phyloP scores from a whole-genome alignment of 2,329 filamentous ascomycete species.

The Beauveria pseudobassiana region DNA sequence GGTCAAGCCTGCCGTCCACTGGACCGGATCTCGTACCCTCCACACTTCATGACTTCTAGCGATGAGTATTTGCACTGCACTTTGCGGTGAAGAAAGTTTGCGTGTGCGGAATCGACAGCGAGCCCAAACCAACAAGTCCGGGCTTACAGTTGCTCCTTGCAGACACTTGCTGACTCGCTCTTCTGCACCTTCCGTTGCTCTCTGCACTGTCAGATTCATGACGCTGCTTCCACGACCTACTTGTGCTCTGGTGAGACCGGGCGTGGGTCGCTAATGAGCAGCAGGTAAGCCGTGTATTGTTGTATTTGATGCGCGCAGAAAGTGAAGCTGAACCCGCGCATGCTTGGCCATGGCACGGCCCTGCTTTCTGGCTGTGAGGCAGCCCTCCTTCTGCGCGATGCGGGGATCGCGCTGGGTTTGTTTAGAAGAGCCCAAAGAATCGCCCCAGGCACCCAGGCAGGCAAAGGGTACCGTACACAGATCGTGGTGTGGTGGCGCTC shows the following conservation, averaged over 20 bases:
- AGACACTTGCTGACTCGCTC: neutral
- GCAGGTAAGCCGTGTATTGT: too few relatives aligned
- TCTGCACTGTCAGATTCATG: neutral
- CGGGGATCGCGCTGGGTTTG: neutral
- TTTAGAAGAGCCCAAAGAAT: neutral
- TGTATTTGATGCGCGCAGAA: neutral
- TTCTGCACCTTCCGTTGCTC: neutral
- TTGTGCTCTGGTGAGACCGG: neutral
- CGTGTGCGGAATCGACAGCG: neutral
- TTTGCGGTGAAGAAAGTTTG: too few relatives aligned
- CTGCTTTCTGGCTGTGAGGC: neutral
- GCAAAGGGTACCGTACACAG: slow-evolving; percentile 3
- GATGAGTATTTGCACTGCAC: too few relatives aligned
- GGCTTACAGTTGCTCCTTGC: neutral
- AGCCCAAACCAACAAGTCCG: neutral
- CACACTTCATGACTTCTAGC: neutral
- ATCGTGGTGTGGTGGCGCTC: neutral
- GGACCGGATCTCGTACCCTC: neutral
- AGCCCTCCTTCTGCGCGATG: neutral
- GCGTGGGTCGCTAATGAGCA: neutral
- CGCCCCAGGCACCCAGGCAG: neutral
- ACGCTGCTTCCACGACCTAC: neutral
- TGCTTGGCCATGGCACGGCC: neutral
- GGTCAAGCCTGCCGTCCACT: neutral
- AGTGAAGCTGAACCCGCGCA: neutral